Base-by-base conservation (phyloP, 805 yeast species). In the Lipomyces lipofer region DNA sequence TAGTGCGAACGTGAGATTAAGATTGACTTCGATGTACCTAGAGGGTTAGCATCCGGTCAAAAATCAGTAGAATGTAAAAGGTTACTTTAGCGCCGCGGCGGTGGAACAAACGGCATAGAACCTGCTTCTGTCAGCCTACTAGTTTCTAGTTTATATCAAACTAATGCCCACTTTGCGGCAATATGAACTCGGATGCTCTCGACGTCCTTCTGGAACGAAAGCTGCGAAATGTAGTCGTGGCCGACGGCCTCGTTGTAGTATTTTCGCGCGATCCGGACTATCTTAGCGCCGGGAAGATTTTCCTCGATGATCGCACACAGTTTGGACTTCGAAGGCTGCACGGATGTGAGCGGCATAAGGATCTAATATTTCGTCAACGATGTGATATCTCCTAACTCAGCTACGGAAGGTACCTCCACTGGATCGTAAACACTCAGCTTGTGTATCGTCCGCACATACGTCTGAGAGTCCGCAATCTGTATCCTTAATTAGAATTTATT, bases 371-470 rank as follows among this genome's bases (percentile, higher is more conserved):
- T 25, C 42, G 21, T 13, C n/a, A n/a, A n/a, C n/a, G n/a, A n/a
- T n/a, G n/a, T n/a, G n/a, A n/a, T n/a, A n/a, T n/a, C n/a, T 10
- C 9, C 12, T 21, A 35, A 36, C 10, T n/a, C n/a, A n/a, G n/a
- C n/a, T n/a, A n/a, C n/a, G n/a, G n/a, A 28, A 8, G 47, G 44
- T 15, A 52, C 48, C 29, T 53, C 75, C 2, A 71, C 60, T 0
- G 75, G 75, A 9, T 65, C 62, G 43, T 64, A 66, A 1, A 75
- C 64, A 17, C 68, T 69, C 0, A 76, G 47, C 52, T 73, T 73
- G 54, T 78, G 76, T 7, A 78, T 63, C 0, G 79, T 74, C 43
- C 79, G 64, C 2, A 76, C 75, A 51, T 69, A 76, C 0, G 79
- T 76, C 56, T 73, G 79, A 0, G 81, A 73, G 58, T 78, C 82